A percentile compares a stretch with the other conserved stretches of the same genome.
phyloP scores from a whole-genome alignment of 2,329 filamentous ascomycete species.

The Beauveria varroae region DNA sequence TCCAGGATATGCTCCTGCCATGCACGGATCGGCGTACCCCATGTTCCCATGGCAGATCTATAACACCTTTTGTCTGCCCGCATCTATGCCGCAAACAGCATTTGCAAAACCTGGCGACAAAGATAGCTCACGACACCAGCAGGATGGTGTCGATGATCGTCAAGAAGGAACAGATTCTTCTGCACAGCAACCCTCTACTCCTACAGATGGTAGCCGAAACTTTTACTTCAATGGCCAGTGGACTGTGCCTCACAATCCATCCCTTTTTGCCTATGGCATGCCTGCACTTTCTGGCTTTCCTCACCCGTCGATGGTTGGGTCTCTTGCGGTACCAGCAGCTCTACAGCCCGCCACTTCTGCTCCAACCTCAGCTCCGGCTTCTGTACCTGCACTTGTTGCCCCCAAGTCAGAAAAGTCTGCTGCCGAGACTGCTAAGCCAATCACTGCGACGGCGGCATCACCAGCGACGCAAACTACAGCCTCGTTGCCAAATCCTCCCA shows the following conservation, averaged over 20 bases:
- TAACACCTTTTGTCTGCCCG: slow-evolving; percentile 22
- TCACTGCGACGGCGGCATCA: neutral
- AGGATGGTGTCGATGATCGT: slow-evolving; percentile 22
- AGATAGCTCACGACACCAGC: slow-evolving; percentile 21
- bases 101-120: slow-evolving; percentile 15
- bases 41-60: slow-evolving; percentile 35
- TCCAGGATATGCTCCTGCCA: slow-evolving; percentile 23
- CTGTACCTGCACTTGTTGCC: neutral
- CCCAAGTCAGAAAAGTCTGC: slow-evolving; percentile 6
- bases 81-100: slow-evolving; percentile 18
- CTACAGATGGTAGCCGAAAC: slow-evolving; percentile 38
- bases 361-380: neutral
- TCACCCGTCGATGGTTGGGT: slow-evolving; percentile 6
- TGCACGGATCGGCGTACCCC: slow-evolving; percentile 23
- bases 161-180: slow-evolving; percentile 25
- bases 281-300: slow-evolving; percentile 22
- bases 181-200: slow-evolving; percentile 33
- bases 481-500: slow-evolving; percentile 30
- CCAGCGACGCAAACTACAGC: slow-evolving; percentile 6
- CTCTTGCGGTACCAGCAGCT: neutral
- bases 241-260: slow-evolving; percentile 26
- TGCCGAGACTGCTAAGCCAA: neutral
- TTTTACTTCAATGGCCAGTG: slow-evolving; percentile 39
- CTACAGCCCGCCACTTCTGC: slow-evolving; percentile 12
- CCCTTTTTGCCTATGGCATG: slow-evolving; percentile 21